Conservation (phyloP, 805 yeast genomes). For the Kodamaea kakaduensis region DNA sequence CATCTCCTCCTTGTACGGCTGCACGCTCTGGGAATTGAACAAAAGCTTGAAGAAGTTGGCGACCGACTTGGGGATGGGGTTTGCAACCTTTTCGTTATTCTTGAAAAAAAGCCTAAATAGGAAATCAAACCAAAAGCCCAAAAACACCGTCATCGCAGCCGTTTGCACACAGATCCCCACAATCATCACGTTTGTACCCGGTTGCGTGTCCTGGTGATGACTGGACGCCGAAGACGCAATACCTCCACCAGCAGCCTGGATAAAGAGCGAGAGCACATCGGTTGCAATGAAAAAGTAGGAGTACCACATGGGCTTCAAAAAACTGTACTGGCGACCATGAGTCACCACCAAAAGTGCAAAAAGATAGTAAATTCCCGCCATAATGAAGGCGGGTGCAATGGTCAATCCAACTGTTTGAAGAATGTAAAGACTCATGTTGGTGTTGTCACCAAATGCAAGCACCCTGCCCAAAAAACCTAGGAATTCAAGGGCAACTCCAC, state of each 20-base stretch:
- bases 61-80: conserved; percentile 17
- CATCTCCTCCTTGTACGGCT: conserved; percentile 22
- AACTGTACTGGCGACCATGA: conserved; percentile 35
- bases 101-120: conserved; percentile 30
- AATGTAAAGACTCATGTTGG: conserved; percentile 20
- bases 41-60: conserved; percentile 27
- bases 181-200: conserved; percentile 36
- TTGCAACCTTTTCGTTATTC: conserved; percentile 13
- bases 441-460: conserved; percentile 23
- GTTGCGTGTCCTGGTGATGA: conserved; percentile 18
- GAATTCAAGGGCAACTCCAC: conserved; percentile 35
- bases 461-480: conserved; percentile 38
- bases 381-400: conserved; percentile 39
- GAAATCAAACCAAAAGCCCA: conserved; percentile 35
- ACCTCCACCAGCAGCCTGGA: conserved; percentile 42
- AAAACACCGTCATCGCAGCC: conserved; percentile 34
- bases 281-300: conserved; percentile 37
- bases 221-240: conserved; percentile 28
- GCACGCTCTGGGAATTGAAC: conserved; percentile 22
- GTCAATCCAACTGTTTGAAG: conserved; percentile 35
- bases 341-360: conserved; percentile 39
- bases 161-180: conserved; percentile 39
- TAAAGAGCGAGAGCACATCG: conserved; percentile 34
- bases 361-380: conserved; percentile 40
- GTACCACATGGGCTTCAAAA: conserved; percentile 41